phyloP scores from a whole-genome alignment of 176 grass and related monocot genomes.

The Luzula sylvatica region DNA sequence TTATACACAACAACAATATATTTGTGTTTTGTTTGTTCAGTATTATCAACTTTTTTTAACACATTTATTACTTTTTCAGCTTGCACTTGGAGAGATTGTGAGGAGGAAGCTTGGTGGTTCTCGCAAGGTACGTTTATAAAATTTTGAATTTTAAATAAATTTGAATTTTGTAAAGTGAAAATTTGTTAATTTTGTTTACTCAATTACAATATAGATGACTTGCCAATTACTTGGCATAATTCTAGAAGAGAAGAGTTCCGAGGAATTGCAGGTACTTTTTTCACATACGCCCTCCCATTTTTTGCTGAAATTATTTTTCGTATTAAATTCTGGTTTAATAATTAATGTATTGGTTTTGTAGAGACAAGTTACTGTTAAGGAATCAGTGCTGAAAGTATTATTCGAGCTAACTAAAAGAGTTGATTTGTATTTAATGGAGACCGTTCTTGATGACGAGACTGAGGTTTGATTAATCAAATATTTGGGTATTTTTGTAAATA shows the following conservation, averaged over 20 bases:
- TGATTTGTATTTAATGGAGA: constrained; percentile 95
- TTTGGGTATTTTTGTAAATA: background rate
- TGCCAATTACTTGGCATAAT: constrained; percentile 82
- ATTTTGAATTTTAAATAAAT: constrained; percentile 3
- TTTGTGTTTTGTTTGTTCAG: too few species aligned
- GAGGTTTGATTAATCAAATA: constrained; percentile 31
- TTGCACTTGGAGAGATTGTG: constrained; percentile 40
- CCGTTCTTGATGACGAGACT: constrained; percentile 73
- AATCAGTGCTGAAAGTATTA: constrained; percentile 50
- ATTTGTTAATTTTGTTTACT: background rate
- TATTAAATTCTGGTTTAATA: constrained; percentile 1
- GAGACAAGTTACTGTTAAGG: constrained; percentile 63
- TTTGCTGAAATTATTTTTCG: background rate
- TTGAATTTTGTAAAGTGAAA: background rate
- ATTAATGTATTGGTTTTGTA: constrained; percentile 27
- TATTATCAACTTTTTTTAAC: too few species aligned
- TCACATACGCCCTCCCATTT: background rate
- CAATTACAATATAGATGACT: constrained; percentile 42
- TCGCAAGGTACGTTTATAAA: constrained; percentile 41
- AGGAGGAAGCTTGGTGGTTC: constrained; percentile 51
- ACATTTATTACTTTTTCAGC: constrained; percentile 13
- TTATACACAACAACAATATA: too few species aligned
- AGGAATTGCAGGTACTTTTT: constrained; percentile 73
- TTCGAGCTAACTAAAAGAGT: constrained; percentile 52
- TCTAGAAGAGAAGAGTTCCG: constrained; percentile 61